Base-by-base conservation (phyloP, 805 yeast genomes). In the Candida corydali region DNA sequence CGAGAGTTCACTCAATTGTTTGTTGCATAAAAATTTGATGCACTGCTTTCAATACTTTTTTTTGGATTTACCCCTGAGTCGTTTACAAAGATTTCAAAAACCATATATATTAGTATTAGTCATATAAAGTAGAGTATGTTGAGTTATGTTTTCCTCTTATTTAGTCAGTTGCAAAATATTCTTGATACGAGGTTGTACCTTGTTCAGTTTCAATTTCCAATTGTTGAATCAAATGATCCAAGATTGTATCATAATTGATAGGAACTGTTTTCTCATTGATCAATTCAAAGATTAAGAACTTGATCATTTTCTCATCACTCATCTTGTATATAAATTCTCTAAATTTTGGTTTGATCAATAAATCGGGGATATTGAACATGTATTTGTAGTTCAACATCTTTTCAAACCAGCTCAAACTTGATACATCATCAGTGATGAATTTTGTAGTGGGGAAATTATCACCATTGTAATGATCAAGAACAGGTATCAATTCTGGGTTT, bases 381-480 rank as follows among this genome's bases (percentile, higher is more conserved):
- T 23, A 23, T 24, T 32, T 32, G 22, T 32, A 32, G 9, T 5
- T 17, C n/a, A 32, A 32, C 34, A 32, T 32, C 8, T 24, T 23
- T 12, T 32, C 28, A 32, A 32, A 32, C 34, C 34, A 32, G 6
- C 28, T 11, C 4, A 32, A 25, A 32, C 28, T 22, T n/a, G 28
- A 32, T 10, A 12, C 4, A 12, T 23, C 34, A 30, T 30, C 26
- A 9, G 17, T 17, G 6, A 30, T 30, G 15, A 5, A 8, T 9
- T 8, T 9, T n/a, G 33, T 30, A 16, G 34, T 5, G 16, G 34
- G 34, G 10, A 32, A 32, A 32, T 32, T 32, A n/a, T 22, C 27
- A 24, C 10, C 11, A 20, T 32, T 32, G n/a, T 23, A 32, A 32
- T 10, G 19, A 14, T 23, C 20, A 6, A 32, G n/a, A 4, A 24